Base-by-base conservation (phyloP, 208 protist genomes). In the Crithidia expoeki region DNA sequence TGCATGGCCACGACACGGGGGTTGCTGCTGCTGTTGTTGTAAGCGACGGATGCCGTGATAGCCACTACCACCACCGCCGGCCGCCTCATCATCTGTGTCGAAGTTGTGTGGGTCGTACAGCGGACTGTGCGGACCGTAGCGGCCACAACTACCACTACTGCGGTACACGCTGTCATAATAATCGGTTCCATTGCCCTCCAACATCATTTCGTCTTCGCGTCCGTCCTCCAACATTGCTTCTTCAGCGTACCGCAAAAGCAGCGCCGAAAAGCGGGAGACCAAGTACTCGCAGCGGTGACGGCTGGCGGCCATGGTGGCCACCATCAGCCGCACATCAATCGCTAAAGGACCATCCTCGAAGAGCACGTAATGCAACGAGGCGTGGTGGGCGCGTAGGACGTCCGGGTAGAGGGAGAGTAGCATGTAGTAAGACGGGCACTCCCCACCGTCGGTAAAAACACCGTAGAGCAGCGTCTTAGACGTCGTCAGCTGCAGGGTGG, bases 221-320 rank as follows among this genome's bases (percentile, higher is more conserved):
- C 69, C 30, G 12, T 74, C 84, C 42, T 40, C 63, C 28, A 53
- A n/a, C 68, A 49, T 77, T 40, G 58, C 58, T 60, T 66, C 78
- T 65, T 60, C 75, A 32, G 68, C 59, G 64, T 92, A 89, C 19
- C 74, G 79, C 71, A 89, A 52, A 42, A 96, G 74, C 47, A 93
- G 68, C 14, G 86, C 84, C 21, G 80, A 66, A 71, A 84, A 94
- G 66, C 86, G 84, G 19, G 72, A 79, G 40, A 94, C 86, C 32
- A 96, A 81, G 74, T 90, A 92, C 74, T 87, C 86, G 67, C 90
- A 96, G 55, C 76, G 85, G 68, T 94, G 88, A 2, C 90, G 84
- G 62, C 84, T 89, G 17, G 88, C 90, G 12, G 84, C 81, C 88
- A 96, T 94, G 17, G 89, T 71, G 28, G 88, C 88, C 27, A 96